Evolutionary conservation across 805 yeast species (phyloP).

Genomic region (Suhomyces sp.): DNA sequence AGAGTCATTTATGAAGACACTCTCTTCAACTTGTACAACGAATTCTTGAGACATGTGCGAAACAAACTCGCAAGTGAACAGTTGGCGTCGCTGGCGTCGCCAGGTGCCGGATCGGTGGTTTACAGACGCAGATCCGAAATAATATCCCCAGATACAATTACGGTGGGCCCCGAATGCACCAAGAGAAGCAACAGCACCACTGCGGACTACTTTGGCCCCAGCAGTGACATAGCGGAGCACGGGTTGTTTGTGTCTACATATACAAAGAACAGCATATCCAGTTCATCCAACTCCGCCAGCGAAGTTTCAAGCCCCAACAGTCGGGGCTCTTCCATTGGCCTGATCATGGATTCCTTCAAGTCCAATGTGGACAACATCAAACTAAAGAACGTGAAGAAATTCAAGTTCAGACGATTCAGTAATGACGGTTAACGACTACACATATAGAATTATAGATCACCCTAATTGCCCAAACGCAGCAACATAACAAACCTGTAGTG

Average conservation of each 20-base stretch:
- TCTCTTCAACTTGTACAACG: constrained; percentile 29
- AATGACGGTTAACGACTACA: constrained; percentile 13
- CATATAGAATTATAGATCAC: constrained; percentile 1
- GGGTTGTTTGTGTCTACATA: neutral
- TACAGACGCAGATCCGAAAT: constrained; percentile 19
- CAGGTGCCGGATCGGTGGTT: neutral
- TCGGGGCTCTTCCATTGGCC: constrained; percentile 33
- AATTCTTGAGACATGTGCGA: constrained; percentile 24
- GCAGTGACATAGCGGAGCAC: neutral
- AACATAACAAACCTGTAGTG: too few relatives aligned
- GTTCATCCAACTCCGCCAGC: constrained; percentile 4
- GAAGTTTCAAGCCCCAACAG: constrained; percentile 6
- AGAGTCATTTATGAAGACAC: constrained; percentile 26
- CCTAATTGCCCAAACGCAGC: neutral
- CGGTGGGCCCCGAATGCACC: neutral
- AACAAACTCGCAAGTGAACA: constrained; percentile 5
- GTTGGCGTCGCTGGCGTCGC: constrained; percentile 1
- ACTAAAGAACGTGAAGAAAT: constrained; percentile 28
- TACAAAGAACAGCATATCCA: constrained; percentile 8
- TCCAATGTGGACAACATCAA: constrained; percentile 21
- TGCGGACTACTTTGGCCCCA: neutral
- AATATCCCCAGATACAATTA: constrained; percentile 16
- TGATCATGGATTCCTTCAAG: constrained; percentile 28
- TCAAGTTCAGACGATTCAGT: constrained; percentile 29
- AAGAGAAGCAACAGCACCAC: neutral